Percentiles rank a stretch among this genome's conserved stretches.
These are phyloP conservation scores for Fremontodendron californicum DNA, from an alignment of 345 rosid genomes.

Conservation along the genomic window DNA sequence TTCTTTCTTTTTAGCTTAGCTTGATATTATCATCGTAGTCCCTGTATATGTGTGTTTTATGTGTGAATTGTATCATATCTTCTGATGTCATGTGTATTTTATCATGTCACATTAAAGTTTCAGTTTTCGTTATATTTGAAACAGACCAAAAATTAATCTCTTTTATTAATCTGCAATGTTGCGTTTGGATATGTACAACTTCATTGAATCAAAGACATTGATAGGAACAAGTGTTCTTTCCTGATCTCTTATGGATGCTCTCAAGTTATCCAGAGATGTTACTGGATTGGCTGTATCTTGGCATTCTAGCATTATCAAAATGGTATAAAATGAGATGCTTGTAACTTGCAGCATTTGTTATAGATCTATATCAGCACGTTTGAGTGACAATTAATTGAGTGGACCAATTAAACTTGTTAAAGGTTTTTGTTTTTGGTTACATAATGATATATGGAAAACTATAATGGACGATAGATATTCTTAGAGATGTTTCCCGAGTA, in stretches of 20 bases:
- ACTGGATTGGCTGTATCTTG: neutral
- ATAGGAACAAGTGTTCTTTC: no score
- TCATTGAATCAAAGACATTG: neutral
- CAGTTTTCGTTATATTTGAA: neutral
- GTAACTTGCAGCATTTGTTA: neutral
- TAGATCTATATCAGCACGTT: neutral
- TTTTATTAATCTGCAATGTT: neutral
- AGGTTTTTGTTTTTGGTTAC: neutral
- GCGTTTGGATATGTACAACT: neutral
- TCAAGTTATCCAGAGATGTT: no score
- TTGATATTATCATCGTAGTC: neutral
- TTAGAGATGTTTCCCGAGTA: neutral
- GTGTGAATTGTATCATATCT: neutral
- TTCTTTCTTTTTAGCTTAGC: neutral
- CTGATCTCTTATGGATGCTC: no score
- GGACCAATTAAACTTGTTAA: neutral
- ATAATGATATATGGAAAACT: neutral
- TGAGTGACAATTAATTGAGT: neutral
- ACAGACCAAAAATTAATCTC: neutral
- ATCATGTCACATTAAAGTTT: neutral
- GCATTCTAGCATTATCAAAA: neutral
- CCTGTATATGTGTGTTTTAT: neutral
- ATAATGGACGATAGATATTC: neutral
- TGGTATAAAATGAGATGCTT: no score
- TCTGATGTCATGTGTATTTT: no score